These are phyloP conservation scores for Trichoderma sp. DNA, from an alignment of 2,329 filamentous ascomycete genomes.

Conservation along the genomic window DNA sequence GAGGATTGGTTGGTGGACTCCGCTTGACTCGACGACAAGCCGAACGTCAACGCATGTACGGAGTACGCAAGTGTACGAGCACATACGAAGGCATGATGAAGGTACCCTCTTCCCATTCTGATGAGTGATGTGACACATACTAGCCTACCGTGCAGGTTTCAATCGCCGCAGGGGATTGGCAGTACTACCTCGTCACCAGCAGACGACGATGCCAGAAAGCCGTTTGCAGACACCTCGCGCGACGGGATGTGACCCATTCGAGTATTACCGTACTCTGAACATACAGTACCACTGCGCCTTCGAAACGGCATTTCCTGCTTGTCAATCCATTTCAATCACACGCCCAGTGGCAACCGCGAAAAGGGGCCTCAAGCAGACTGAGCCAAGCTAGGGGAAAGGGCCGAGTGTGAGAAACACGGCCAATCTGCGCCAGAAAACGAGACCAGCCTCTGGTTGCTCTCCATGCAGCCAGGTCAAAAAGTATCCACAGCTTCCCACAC, in stretches of 20 bases:
- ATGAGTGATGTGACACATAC: slow-evolving; percentile 1
- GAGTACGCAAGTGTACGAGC: no score
- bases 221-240: background rate
- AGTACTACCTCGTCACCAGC: background rate
- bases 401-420: slow-evolving; percentile 27
- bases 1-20: slow-evolving; percentile 2
- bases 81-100: no score
- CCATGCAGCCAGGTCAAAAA: slow-evolving; percentile 10
- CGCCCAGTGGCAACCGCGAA: slow-evolving; percentile 14
- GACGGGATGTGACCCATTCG: background rate
- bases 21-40: slow-evolving; percentile 13
- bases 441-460: slow-evolving; percentile 15
- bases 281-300: background rate
- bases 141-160: no score
- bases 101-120: background rate
- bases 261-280: background rate
- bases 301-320: background rate
- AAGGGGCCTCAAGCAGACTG: slow-evolving; percentile 9
- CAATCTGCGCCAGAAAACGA: slow-evolving; percentile 20
- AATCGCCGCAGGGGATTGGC: no score
- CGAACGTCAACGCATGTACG: no score
- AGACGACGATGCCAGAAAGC: background rate
- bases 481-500: slow-evolving; percentile 22
- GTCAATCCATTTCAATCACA: slow-evolving; percentile 9
- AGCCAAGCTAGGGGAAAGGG: slow-evolving; percentile 26